Evolutionary conservation across 148 eudicot genomes (phyloP), one percentile per base, ranked within the genome.

Genomic region (Vaccinium darrowii): DNA sequence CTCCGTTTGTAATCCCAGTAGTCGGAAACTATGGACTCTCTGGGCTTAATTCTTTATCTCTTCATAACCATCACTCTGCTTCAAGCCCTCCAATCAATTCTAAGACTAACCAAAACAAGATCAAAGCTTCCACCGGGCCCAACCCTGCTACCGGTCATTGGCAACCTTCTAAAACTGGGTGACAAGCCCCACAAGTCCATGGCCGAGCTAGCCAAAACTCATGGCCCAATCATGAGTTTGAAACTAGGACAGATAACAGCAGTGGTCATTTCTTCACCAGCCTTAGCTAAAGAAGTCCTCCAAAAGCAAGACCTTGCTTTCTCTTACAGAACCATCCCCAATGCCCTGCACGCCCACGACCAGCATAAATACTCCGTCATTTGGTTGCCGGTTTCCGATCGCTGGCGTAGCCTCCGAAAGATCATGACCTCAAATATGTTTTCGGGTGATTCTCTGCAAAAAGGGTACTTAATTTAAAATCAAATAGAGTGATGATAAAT

Each of bases 121-220:
- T 1, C 9, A 60, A 84, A 84, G 11, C 71, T 84, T 9, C 81
- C 81, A 9, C 85, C 81, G 21, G 71, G 81, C 9, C 85, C 85
- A 7, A 6, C 8, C 14, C 82, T 71, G 3, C 27, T 86, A 7
- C 87, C 87, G 3, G 19, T 82, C 7, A 12, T 76, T 36, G 87
- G 84, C 19, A 82, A 82, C 85, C 82, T 82, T 14, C 81, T 76
- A 21, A 78, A 50, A 16, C 82, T 86, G 4, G 88, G 88, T 14
- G 81, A 74, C 67, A 76, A 86, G 21, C 88, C 88, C 47, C 82
- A 82, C 81, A 11, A 62, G 30, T 86, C 85, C 30, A 56, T 86
- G 11, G 85, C 82, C 21, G 54, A 86, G 49, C 81, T 86, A 1
- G 84, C 85, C 15, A 82, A 86, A 81, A 54, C 30, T 18, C 36